Conservation (phyloP, 805 yeast species). For the Spathaspora arborariae region DNA sequence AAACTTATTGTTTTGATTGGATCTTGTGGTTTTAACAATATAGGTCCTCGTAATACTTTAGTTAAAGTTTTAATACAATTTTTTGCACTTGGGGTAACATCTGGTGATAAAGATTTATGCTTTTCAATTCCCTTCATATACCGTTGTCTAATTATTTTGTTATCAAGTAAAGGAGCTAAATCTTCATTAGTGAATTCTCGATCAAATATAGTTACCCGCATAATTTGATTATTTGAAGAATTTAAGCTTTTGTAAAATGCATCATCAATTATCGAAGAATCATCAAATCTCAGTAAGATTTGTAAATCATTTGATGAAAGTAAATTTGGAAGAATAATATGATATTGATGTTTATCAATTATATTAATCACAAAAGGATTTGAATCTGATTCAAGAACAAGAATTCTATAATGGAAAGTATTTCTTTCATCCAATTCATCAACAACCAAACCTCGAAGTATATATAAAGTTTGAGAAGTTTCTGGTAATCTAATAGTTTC, state of each 20-base stretch:
- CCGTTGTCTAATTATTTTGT: slow-evolving; percentile 49
- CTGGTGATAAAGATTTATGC: slow-evolving; percentile 26
- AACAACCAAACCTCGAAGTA: slow-evolving; percentile 31
- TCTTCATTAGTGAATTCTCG: slow-evolving; percentile 51
- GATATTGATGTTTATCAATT: slow-evolving; percentile 35
- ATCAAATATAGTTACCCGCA: slow-evolving; percentile 51
- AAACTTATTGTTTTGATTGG: slow-evolving; percentile 54
- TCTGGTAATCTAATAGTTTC: slow-evolving; percentile 17
- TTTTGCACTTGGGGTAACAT: slow-evolving; percentile 47
- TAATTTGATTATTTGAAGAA: slow-evolving; percentile 21
- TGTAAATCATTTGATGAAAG: slow-evolving; percentile 28
- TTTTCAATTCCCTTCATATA: slow-evolving; percentile 34
- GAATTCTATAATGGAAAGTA: slow-evolving; percentile 28
- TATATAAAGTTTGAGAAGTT: slow-evolving; percentile 15
- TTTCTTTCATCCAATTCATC: slow-evolving; percentile 8
- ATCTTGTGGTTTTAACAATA: slow-evolving; percentile 40
- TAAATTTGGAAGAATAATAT: slow-evolving; percentile 19
- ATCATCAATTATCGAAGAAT: slow-evolving; percentile 25
- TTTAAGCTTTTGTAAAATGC: slow-evolving; percentile 28
- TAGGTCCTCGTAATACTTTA: slow-evolving; percentile 66
- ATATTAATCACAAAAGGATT: slow-evolving; percentile 14
- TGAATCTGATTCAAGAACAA: slow-evolving; percentile 20
- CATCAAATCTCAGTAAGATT: slow-evolving; percentile 11
- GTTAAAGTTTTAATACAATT: slow-evolving; percentile 59
- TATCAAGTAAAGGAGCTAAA: slow-evolving; percentile 41